Evolutionary conservation across 2,329 filamentous ascomycete species (phyloP), one percentile per base, ranked within the genome.

Genomic region (Claviceps africana): DNA sequence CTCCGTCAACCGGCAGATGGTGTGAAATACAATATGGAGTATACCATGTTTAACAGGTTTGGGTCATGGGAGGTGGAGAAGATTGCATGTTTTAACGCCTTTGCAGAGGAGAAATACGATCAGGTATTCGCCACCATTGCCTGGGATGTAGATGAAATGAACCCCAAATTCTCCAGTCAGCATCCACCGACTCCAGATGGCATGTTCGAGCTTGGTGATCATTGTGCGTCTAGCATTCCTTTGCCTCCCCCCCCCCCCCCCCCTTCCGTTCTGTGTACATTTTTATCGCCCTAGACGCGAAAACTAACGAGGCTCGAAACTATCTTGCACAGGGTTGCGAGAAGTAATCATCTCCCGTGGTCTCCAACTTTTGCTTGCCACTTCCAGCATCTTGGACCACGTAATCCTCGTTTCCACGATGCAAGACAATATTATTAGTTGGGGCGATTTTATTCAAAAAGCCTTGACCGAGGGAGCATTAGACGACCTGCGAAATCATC

Each of bases 41-140:
- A 37, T 50, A 8, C 31, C 49, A 37, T 37, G 42, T 31, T 46
- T 33, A 3, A 21, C 25, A 31, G 19, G 5, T 40, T 54, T 19
- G 50, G 50, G n/a, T 47, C 50, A 5, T 54, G 53, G 53, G 53
- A 54, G 35, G 22, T 47, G 21, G 53, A 54, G 31, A 50, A 52
- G 49, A 43, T 54, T 21, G 19, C 22, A 15, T 52, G 50, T 19
- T 17, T 54, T 22, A 40, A 47, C 21, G 15, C 17, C 13, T 52
- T 52, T 37, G 31, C 35, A 19, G 17, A 31, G 10, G 50, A 52
- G 13, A 51, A 39, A 47, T 42, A 35, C 17, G 25, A 31, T 9
- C 25, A 47, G 19, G 45, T 44, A 15, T 48, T 53, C 31, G 17
- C 22, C 9, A 3, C 19, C 25, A 52, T 53, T 11, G 4, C 15